Percentiles rank a stretch among this genome's conserved stretches.
phyloP scores from a whole-genome alignment of 345 rosid genomes.

The Ceriops zippeliana region DNA sequence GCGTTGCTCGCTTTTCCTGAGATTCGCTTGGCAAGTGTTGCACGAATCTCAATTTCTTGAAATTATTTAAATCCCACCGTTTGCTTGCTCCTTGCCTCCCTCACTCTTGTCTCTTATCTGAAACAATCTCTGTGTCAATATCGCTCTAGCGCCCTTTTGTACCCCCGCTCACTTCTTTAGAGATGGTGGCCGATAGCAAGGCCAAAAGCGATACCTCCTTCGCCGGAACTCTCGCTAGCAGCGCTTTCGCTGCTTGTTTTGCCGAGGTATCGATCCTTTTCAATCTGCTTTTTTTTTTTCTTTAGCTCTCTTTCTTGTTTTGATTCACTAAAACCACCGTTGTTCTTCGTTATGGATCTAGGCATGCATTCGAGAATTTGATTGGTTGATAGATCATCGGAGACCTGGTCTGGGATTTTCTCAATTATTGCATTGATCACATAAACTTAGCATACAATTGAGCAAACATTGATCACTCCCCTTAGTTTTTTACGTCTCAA shows the following conservation, averaged over 20 bases:
- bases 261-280: conserved; percentile 58
- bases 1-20: too few relatives aligned
- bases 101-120: not conserved
- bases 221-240: conserved; percentile 72
- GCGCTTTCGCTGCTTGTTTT: conserved; percentile 94
- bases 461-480: too few relatives aligned
- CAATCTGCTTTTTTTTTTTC: not conserved
- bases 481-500: too few relatives aligned
- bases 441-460: too few relatives aligned
- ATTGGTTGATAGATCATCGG: too few relatives aligned
- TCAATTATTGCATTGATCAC: too few relatives aligned
- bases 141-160: not conserved
- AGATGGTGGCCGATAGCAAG: conserved; percentile 80
- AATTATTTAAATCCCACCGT: too few relatives aligned
- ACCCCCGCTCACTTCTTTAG: conserved; percentile 3
- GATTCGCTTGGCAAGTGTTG: conserved; percentile 4
- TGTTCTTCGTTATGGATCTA: too few relatives aligned
- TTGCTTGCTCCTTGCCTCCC: not conserved
- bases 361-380: too few relatives aligned
- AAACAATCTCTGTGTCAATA: not conserved
- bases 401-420: too few relatives aligned
- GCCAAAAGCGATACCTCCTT: conserved; percentile 75
- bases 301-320: not conserved
- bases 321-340: too few relatives aligned
- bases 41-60: not conserved